Evolutionary conservation across 2,329 filamentous ascomycete genomes (phyloP).

Genomic region (Fusarium sororula): DNA sequence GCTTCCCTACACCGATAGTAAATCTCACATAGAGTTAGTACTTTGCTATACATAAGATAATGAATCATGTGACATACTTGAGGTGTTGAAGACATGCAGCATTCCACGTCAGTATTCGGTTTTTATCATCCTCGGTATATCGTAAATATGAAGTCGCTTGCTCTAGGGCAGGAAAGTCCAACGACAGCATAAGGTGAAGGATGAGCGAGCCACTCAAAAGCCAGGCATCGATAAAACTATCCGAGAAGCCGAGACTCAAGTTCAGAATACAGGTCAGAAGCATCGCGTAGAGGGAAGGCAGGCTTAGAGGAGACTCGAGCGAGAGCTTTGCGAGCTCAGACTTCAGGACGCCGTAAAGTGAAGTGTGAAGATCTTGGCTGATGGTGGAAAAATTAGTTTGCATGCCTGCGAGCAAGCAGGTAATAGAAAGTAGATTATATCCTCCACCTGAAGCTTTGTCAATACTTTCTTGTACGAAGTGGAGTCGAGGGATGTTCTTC

Average conservation of each 20-base stretch:
- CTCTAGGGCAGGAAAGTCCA: rapidly evolving
- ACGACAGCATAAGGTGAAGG: neutral
- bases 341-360: neutral
- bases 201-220: neutral
- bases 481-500: neutral
- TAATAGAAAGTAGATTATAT: neutral
- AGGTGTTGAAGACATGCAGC: neutral
- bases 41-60: rapidly evolving
- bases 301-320: neutral
- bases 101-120: neutral
- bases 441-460: neutral
- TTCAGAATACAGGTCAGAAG: neutral
- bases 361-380: neutral
- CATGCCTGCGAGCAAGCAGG: neutral
- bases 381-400: neutral
- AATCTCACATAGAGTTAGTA: neutral
- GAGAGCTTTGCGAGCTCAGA: neutral
- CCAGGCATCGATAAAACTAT: neutral
- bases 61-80: rapidly evolving
- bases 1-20: neutral
- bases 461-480: neutral
- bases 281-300: neutral
- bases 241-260: neutral
- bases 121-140: neutral
- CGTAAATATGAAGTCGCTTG: neutral